Evolutionary conservation across 139 green algal genomes (phyloP).

Genomic region (Mesotaenium endlicherianum): DNA sequence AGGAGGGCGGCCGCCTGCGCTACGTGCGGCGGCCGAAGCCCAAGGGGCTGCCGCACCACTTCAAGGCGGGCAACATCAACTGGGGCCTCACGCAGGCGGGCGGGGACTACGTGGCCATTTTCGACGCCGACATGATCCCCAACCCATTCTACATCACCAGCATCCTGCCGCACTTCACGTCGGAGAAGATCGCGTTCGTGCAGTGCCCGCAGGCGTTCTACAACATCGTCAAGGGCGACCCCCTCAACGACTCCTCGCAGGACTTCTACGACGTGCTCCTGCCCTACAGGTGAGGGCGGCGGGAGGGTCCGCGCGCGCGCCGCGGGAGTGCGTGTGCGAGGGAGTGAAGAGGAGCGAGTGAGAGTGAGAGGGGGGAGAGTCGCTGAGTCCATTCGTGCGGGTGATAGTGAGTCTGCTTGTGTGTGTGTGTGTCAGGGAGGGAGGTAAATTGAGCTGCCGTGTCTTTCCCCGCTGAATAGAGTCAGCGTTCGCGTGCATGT

Average conservation of each 20-base stretch:
- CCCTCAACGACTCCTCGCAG: slow-evolving; percentile 34
- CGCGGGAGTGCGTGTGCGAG: too few species aligned
- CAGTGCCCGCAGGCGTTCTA: slow-evolving; percentile 49
- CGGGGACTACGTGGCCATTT: slow-evolving; percentile 38
- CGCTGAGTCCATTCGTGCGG: too few species aligned
- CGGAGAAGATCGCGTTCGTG: slow-evolving; percentile 35
- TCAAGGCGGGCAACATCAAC: slow-evolving; percentile 51
- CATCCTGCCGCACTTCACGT: slow-evolving; percentile 36
- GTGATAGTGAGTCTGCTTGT: too few species aligned
- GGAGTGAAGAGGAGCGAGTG: too few species aligned
- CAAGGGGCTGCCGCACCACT: slow-evolving; percentile 50
- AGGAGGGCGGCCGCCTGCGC: slow-evolving; percentile 18
- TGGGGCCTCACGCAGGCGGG: slow-evolving; percentile 13
- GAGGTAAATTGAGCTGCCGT: too few species aligned
- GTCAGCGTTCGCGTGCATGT: too few species aligned
- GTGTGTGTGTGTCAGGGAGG: too few species aligned
- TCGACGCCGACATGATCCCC: slow-evolving; percentile 49
- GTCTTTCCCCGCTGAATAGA: too few species aligned
- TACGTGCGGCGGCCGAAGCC: slow-evolving; percentile 37
- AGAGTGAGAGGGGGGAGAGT: too few species aligned
- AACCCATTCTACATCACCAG: slow-evolving; percentile 25
- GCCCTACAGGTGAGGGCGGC: slow-evolving; percentile 23
- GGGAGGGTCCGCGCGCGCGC: too few species aligned
- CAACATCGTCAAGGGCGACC: slow-evolving; percentile 43
- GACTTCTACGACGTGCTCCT: slow-evolving; percentile 49